phyloP scores from a whole-genome alignment of 208 protist genomes.

The Wallacemonas sp. region DNA sequence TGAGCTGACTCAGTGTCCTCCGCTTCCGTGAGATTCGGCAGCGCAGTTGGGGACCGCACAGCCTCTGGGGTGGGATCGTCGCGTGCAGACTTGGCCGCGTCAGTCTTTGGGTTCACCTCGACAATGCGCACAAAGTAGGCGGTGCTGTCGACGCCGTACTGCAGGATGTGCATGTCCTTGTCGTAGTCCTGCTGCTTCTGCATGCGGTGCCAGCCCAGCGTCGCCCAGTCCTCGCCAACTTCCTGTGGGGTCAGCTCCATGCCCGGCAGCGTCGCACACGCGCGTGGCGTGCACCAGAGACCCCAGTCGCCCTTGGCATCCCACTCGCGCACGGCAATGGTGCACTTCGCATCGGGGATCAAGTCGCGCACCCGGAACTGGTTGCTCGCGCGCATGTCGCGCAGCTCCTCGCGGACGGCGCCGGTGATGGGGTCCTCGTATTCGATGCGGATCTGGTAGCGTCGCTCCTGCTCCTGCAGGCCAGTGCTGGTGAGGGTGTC shows the following conservation, averaged over 20 bases:
- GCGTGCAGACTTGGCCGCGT: too few relatives aligned
- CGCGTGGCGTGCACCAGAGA: constrained; percentile 79
- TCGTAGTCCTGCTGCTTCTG: constrained; percentile 78
- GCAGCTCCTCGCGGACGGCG: constrained; percentile 62
- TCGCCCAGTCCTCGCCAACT: constrained; percentile 82
- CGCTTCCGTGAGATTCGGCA: too few relatives aligned
- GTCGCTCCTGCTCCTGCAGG: constrained; percentile 56
- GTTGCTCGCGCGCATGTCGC: constrained; percentile 74
- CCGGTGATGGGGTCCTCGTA: constrained; percentile 54
- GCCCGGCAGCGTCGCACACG: constrained; percentile 81
- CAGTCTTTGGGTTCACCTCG: not conserved
- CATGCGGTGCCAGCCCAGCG: constrained; percentile 62
- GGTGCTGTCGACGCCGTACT: constrained; percentile 67
- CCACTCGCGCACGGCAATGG: constrained; percentile 89
- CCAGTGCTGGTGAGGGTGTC: constrained; percentile 58
- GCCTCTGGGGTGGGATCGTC: too few relatives aligned
- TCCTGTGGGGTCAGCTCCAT: constrained; percentile 61
- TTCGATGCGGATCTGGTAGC: constrained; percentile 79
- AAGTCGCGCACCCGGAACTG: constrained; percentile 80
- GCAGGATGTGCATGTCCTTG: constrained; percentile 84
- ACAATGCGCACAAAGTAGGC: constrained; percentile 71
- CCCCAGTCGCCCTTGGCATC: constrained; percentile 90
- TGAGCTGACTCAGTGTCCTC: too few relatives aligned
- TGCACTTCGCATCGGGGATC: constrained; percentile 88
- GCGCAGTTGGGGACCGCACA: too few relatives aligned